A percentile compares a stretch with the other conserved stretches of the same genome.
phyloP scores from a whole-genome alignment of 208 protist species.

The Leishmania guyanensis region DNA sequence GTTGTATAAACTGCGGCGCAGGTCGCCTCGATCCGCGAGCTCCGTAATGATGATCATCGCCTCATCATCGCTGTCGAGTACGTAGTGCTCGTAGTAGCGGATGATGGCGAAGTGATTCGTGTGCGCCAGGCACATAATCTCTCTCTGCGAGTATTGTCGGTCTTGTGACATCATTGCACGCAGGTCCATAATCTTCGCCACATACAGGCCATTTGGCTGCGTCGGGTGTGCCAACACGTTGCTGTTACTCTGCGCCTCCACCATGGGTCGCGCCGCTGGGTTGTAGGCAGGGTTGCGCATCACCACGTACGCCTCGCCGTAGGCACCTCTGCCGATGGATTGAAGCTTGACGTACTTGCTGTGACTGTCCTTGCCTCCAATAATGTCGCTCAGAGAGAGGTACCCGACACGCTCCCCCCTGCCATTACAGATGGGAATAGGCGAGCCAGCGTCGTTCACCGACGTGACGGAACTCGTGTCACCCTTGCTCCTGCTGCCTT shows the following conservation, averaged over 20 bases:
- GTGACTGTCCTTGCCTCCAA: slow-evolving; percentile 20
- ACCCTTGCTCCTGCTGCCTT: neutral
- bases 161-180: slow-evolving; percentile 63
- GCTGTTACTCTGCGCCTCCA: slow-evolving; percentile 36
- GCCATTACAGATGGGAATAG: slow-evolving; percentile 14
- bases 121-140: slow-evolving; percentile 90
- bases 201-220: slow-evolving; percentile 47
- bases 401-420: slow-evolving; percentile 21
- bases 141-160: slow-evolving; percentile 73
- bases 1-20: slow-evolving; percentile 70
- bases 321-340: slow-evolving; percentile 89
- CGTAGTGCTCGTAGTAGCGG: slow-evolving; percentile 82
- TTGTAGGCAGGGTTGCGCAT: slow-evolving; percentile 63
- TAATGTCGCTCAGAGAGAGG: slow-evolving; percentile 36
- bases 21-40: slow-evolving; percentile 86
- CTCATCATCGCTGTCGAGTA: slow-evolving; percentile 75
- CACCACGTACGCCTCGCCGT: slow-evolving; percentile 88
- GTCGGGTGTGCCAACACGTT: slow-evolving; percentile 44
- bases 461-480: neutral
- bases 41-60: slow-evolving; percentile 90
- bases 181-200: slow-evolving; percentile 89
- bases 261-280: slow-evolving; percentile 17
- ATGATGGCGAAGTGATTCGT: slow-evolving; percentile 85
- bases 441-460: slow-evolving; percentile 12
- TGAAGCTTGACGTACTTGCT: slow-evolving; percentile 71